phyloP scores from a whole-genome alignment of 345 rosid species.

The Populus euphratica region DNA sequence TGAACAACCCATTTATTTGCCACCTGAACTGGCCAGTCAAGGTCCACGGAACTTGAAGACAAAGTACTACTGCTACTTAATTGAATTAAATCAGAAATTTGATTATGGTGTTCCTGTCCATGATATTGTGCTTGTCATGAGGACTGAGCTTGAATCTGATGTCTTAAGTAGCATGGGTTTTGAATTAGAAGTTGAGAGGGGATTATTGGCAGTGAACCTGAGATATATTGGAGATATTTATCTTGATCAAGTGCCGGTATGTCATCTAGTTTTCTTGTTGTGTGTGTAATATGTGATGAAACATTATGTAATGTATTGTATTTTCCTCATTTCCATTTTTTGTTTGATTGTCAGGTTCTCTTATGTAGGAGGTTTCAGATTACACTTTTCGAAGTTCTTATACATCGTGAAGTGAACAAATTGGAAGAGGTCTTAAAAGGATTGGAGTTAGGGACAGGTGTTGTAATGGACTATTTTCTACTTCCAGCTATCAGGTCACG shows the following conservation, averaged over 20 bases:
- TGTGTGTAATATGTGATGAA: not conserved
- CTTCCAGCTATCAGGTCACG: constrained; percentile 40
- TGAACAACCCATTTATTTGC: constrained; percentile 69
- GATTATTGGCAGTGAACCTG: constrained; percentile 44
- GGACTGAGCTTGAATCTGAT: constrained; percentile 51
- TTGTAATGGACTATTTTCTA: constrained; percentile 58
- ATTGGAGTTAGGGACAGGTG: constrained; percentile 20
- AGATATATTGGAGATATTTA: constrained; percentile 43
- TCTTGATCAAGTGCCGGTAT: constrained; percentile 46
- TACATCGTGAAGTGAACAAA: constrained; percentile 40
- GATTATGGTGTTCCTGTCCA: constrained; percentile 35
- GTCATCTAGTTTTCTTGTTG: not conserved
- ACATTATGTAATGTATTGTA: not conserved
- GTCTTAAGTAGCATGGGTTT: constrained; percentile 28
- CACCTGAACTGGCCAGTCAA: constrained; percentile 56
- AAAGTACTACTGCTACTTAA: constrained; percentile 52
- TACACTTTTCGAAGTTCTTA: constrained; percentile 55
- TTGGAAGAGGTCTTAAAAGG: constrained; percentile 33
- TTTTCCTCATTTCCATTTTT: not conserved
- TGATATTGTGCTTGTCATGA: constrained; percentile 54
- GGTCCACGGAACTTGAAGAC: constrained; percentile 15
- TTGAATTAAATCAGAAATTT: constrained; percentile 47
- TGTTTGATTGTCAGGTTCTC: constrained; percentile 43
- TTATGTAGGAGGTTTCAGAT: constrained; percentile 64
- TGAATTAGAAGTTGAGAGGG: constrained; percentile 52